Conservation (phyloP, 106 monocot species). For the Dioscorea zingiberensis region DNA sequence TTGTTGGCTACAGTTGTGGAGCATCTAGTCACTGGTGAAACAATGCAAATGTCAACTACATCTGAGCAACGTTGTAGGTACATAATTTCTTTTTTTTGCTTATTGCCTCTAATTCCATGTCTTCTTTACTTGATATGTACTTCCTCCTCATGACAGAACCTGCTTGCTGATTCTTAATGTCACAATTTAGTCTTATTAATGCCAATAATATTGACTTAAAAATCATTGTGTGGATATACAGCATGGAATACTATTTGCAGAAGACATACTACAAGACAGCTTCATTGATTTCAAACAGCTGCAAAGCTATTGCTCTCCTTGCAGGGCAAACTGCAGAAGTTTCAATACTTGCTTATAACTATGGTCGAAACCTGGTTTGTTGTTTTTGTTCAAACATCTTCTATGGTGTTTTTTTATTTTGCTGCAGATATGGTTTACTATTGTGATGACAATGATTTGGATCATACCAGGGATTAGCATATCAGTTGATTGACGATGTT, state of each 20-base stretch:
- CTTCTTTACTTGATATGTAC: no score
- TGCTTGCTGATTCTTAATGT: no score
- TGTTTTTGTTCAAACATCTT: not conserved
- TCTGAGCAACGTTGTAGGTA: constrained; percentile 75
- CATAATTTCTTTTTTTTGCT: constrained; percentile 2
- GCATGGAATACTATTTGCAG: constrained; percentile 87
- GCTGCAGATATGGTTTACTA: not conserved
- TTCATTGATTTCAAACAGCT: constrained; percentile 81
- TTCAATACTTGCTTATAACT: constrained; percentile 68
- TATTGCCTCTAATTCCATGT: no score
- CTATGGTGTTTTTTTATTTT: no score
- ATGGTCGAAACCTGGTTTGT: constrained; percentile 79
- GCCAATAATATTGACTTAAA: no score
- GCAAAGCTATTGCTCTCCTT: constrained; percentile 77
- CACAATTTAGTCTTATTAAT: no score
- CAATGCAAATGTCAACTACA: constrained; percentile 86
- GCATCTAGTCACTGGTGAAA: constrained; percentile 94
- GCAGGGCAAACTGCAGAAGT: constrained; percentile 86
- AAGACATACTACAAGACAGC: constrained; percentile 94
- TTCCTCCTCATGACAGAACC: no score
- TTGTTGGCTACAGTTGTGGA: constrained; percentile 84
- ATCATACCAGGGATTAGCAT: constrained; percentile 55
- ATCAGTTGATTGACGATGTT: constrained; percentile 72
- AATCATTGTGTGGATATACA: constrained; percentile 25
- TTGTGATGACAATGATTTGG: not conserved